Evolutionary conservation across 2,329 filamentous ascomycete genomes (phyloP).

Genomic region (Plenodomus biglobosus): DNA sequence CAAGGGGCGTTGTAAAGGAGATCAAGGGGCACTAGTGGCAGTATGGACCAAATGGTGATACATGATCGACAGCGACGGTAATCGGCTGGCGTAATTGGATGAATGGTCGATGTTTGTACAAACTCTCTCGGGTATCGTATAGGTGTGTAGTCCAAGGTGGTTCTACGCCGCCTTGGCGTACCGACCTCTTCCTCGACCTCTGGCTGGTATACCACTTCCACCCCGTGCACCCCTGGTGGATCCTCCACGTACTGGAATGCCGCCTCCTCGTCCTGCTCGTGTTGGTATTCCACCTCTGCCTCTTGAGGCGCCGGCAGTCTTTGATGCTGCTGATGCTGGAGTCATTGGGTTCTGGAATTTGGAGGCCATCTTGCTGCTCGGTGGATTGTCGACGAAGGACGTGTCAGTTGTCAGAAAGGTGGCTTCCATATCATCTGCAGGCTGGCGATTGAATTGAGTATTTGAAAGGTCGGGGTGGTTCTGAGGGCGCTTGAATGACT

Average conservation of each 20-base stretch:
- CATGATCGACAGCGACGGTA: neutral
- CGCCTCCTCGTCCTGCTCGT: slow-evolving; percentile 34
- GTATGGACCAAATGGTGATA: neutral
- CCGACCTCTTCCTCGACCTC: slow-evolving; percentile 39
- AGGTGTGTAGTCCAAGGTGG: neutral
- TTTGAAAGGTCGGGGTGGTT: slow-evolving; percentile 30
- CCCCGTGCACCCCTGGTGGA: slow-evolving; percentile 35
- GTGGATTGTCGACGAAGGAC: slow-evolving; percentile 85
- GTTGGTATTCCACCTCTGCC: slow-evolving; percentile 41
- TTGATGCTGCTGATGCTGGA: slow-evolving; percentile 27
- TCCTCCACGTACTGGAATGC: slow-evolving; percentile 41
- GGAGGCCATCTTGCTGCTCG: slow-evolving; percentile 53
- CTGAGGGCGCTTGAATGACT: slow-evolving; percentile 67
- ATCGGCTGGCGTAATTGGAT: too few relatives aligned
- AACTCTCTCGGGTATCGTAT: neutral
- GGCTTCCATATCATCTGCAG: slow-evolving; percentile 63
- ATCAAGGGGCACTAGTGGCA: neutral
- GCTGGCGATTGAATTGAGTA: slow-evolving; percentile 23
- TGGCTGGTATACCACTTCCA: slow-evolving; percentile 40
- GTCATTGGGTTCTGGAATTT: slow-evolving; percentile 46
- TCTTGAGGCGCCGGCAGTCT: slow-evolving; percentile 19
- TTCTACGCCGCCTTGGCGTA: slow-evolving; percentile 11
- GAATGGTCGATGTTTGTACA: neutral
- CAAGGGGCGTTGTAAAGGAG: neutral
- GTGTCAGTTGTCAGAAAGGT: slow-evolving; percentile 95